phyloP scores from a whole-genome alignment of 306 rosid species.

The peach (Prunus persica) region Prunus_persica_NCBIv2 NC_034016.1:14812001-14812500 shows the following conservation, averaged over 20 bases:
- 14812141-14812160: conserved; percentile 73
- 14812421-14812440: background rate
- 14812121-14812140: conserved; percentile 24
- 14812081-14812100: conserved; percentile 11
- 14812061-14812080: background rate
- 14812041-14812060: background rate
- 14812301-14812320: conserved; percentile 48
- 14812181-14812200: conserved; percentile 72
- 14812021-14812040: conserved; percentile 2
- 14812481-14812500: background rate
- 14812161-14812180: conserved; percentile 49
- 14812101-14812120: conserved; percentile 37
- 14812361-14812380: background rate
- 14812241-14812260: conserved; percentile 67
- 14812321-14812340: background rate
- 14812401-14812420: background rate
- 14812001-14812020: background rate
- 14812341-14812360: background rate
- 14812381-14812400: background rate
- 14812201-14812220: conserved; percentile 90
- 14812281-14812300: conserved; percentile 73
- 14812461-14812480: background rate
- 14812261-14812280: conserved; percentile 86
- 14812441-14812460: background rate
- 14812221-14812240: conserved; percentile 42